Evolutionary conservation across 352 stramenopile genomes (phyloP), one percentile per base, ranked within the genome.

Genomic region (Phytopythium oedochilum): DNA sequence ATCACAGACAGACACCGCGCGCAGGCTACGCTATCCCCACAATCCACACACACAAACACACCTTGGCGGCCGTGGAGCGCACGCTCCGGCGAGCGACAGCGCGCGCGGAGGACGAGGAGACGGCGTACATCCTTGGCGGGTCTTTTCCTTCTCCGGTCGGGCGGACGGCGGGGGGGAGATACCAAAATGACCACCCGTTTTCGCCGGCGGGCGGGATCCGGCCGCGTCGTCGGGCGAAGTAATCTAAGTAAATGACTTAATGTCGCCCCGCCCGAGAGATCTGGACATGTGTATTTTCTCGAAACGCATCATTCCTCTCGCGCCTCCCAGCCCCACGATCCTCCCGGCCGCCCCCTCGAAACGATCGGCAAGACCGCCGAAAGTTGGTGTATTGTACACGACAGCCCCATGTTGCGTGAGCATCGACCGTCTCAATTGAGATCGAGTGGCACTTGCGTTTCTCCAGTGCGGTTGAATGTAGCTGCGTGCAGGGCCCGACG

Each of bases 161-260:
- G 58, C 51, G 42, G 26, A 35, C 60, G 61, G 25, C 68, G 53
- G 71, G 62, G 64, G 77, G 74, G 78, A 89, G 74, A 91, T 91
- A 72, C 73, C 74, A 76, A 88, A 91, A 89, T 91, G 81, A 83
- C 69, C 69, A 75, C 67, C 62, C 71, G 52, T 71, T 68, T 57
- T 15, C 23, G 22, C 36, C 34, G 25, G 26, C 34, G n/a, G 34
- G 26, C 38, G n/a, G 32, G 36, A 23, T 28, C 18, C 23, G 29
- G 34, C 15, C 22, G 10, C 18, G n/a, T 23, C 18, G 26, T 9
- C 34, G 17, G 46, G 26, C 49, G 38, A 57, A 49, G 32, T 48
- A 57, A 57, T 44, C 15, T 57, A 36, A 61, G 2, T 71, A 71
- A 66, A 68, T 66, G 56, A 63, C 62, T 26, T 5, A 23, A 66